Base-by-base conservation (phyloP, 106 monocot species). In the Dioscorea zingiberensis region DNA sequence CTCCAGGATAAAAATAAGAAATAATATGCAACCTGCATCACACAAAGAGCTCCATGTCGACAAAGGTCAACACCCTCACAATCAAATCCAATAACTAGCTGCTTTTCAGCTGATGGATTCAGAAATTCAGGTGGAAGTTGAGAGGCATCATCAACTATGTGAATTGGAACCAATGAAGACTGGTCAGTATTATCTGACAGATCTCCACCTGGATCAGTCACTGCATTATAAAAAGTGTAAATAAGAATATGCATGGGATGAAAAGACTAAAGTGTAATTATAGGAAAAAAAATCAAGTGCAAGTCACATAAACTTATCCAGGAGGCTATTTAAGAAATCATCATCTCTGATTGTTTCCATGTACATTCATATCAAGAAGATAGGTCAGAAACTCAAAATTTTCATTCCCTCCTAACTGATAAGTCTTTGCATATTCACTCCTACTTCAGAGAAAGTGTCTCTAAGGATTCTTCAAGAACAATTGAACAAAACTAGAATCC, bases 21-120 rank as follows among this genome's bases (percentile, higher is more conserved):
- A 30, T 11, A 17, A 55, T 38, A 55, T 46, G 13, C 67, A 54
- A 85, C 93, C 97, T 97, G 97, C 83, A 97, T 97, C 51, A 97
- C 59, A 72, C 97, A 97, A 60, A 97, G 91, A 62, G 76, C 55
- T 63, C 97, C 97, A 71, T 74, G 16, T 38, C 88, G 73, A 47
- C 88, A 97, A 55, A 97, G 88, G 55, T 97, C 97, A 30, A 97
- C 81, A 58, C 97, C 97, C 72, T 92, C 97, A 73, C 97, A 97
- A 65, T 97, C 97, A 77, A 97, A 82, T 48, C 97, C 97, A 75
- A 97, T 79, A 11, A 97, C 79, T 66, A 92, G 55, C 56, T 74
- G 76, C 49, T 55, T 85, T 30, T 79, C 86, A 59, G 54, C 49
- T 58, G 92, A 88, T 4, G 91, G 88, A 55, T 86, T 60, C 71